Evolutionary conservation across 768 basidiomycete species (phyloP).

Genomic region (Podaxis pistillaris): DNA sequence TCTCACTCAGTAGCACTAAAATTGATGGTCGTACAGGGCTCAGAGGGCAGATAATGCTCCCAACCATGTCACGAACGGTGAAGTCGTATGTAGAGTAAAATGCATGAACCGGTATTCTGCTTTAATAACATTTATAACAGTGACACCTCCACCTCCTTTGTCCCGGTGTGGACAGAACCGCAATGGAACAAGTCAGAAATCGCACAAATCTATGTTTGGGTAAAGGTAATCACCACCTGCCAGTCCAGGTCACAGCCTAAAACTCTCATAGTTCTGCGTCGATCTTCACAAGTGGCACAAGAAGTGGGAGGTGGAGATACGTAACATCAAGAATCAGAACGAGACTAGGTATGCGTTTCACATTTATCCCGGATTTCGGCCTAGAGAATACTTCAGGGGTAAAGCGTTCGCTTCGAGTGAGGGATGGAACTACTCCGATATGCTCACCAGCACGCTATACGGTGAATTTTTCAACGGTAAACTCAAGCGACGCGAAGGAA

Average conservation of each 20-base stretch:
- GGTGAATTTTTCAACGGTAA: slow-evolving; percentile 36
- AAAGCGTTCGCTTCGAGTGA: slow-evolving; percentile 29
- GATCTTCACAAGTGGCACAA: slow-evolving; percentile 23
- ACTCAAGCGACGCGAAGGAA: slow-evolving; percentile 35
- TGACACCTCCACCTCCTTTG: too few species aligned
- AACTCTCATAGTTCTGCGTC: slow-evolving; percentile 22
- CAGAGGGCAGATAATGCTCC: neutral
- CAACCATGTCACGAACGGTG: neutral
- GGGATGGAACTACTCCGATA: slow-evolving; percentile 43
- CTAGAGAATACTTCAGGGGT: slow-evolving; percentile 29
- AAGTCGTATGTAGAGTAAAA: neutral
- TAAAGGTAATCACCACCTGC: slow-evolving; percentile 17
- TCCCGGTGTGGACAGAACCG: neutral
- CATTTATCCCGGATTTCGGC: neutral
- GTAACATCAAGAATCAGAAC: slow-evolving; percentile 15
- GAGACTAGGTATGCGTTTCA: slow-evolving; percentile 18
- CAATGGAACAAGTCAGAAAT: neutral
- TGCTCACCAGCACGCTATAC: slow-evolving; percentile 40
- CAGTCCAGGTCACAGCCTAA: neutral
- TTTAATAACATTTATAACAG: neutral
- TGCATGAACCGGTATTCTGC: neutral
- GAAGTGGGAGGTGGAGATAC: slow-evolving; percentile 7
- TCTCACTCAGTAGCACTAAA: too few species aligned
- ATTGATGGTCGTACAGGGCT: neutral
- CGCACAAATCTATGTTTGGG: slow-evolving; percentile 21